Conservation (phyloP, 73 alveolate species). For the Paramecium pentaurelia region DNA sequence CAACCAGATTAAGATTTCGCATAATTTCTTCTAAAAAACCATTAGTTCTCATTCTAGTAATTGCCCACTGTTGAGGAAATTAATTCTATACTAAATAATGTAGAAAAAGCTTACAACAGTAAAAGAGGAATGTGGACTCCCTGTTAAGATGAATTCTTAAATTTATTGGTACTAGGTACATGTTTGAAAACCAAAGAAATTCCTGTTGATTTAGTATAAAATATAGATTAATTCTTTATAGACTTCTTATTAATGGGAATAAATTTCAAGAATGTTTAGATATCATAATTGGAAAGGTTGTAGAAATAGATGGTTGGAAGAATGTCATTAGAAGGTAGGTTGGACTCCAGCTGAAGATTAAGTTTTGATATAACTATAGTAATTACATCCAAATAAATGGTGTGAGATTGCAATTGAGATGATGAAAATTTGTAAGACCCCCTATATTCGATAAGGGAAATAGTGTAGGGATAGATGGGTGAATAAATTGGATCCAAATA, state of each 20-base stretch:
- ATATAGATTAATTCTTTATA: neutral
- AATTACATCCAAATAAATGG: neutral
- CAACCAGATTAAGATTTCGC: neutral
- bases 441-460: conserved; percentile 19
- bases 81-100: neutral
- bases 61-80: neutral
- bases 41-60: neutral
- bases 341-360: neutral
- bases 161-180: neutral
- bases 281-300: conserved; percentile 34
- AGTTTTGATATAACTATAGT: neutral
- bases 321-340: neutral
- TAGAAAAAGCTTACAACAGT: neutral
- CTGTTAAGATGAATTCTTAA: neutral
- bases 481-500: conserved; percentile 36
- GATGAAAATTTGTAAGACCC: neutral
- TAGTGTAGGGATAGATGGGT: conserved; percentile 38
- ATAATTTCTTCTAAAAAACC: neutral
- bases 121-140: neutral
- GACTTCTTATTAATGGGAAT: conserved; percentile 19
- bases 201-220: neutral
- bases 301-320: conserved; percentile 8
- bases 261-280: neutral
- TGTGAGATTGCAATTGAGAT: conserved; percentile 37
- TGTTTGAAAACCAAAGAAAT: neutral